Evolutionary conservation across 2,329 filamentous ascomycete species (phyloP), one percentile per base, ranked within the genome.

Genomic region (Sporothrix luriei): DNA sequence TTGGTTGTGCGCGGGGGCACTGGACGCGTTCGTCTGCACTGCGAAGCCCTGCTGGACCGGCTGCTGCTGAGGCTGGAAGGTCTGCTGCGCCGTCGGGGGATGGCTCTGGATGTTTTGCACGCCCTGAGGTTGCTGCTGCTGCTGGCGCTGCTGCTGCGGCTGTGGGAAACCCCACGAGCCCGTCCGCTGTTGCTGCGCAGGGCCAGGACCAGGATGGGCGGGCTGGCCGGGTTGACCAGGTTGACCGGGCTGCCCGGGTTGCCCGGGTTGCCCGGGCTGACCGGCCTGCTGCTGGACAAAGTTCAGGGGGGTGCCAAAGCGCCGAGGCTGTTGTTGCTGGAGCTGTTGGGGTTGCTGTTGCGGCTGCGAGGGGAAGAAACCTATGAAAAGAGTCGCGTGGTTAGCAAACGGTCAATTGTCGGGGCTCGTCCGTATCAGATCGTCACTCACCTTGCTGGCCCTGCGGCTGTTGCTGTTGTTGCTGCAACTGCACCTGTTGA

Each of bases 321-420:
- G 57, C 24, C 46, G 57, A 9, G 57, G 65, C 3, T 24, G 72
- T 21, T 69, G 70, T 38, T 19, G 49, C 9, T 57, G 54, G 1
- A 40, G 49, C 29, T 62, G 68, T 43, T 43, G 73, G 26, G 62
- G 70, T 14, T 66, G 67, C 49, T 71, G 69, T 55, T 59, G 68
- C 46, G 29, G 61, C 55, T 69, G 67, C 49, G 51, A 54, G 46
- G 62, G 66, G 43, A 26, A 33, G 49, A 40, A 68, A 40, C 57
- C 64, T 69, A 19, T 57, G 4, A 29, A 9, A 33, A 4, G 33
- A 14, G 43, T 9, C 5, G 21, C 19, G 3, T 4, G 11, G 40
- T 64, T 16, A 29, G 46, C 14, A 66, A 19, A 29, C n/a, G 14
- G 13, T 7, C 7, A 24, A 43, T 7, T 21, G 40, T 19, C 33